Base-by-base conservation (phyloP, 106 monocot genomes). In the Dendrobium catenatum region DNA sequence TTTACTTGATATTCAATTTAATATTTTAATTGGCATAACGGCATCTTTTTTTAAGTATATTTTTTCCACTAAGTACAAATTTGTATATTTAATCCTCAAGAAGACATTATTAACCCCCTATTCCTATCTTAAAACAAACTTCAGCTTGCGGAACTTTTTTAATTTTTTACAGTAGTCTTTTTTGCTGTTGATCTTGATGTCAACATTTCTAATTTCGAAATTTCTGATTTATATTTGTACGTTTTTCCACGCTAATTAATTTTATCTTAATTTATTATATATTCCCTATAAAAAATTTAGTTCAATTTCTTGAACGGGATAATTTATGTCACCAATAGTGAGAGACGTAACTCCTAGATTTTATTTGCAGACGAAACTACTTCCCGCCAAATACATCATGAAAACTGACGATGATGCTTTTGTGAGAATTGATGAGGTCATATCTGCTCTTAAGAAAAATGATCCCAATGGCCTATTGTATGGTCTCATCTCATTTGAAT, bases 371-470 rank as follows among this genome's bases (percentile, higher is more conserved):
- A 89, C 91, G 4, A 89, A 88, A 84, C 77, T 96, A 73, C 68
- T 91, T 29, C 85, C 88, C 61, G 91, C 93, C 20, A 96, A 96
- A 76, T 96, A 88, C 73, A 89, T 96, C 79, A 96, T 96, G 96
- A 96, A 96, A 85, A 93, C 88, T 75, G 96, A 96, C 78, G 96
- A 96, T 80, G 96, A 96, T 86, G 96, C 96, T 22, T 96, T 96
- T 87, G 90, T 94, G 20, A 92, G 97, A 77, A 89, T 98, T 55
- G 97, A 94, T 72, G 90, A 98, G 86, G 87, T 94, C 26, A 66
- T 94, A 31, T 89, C 89, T 55, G 84, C 19, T 58, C 83, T 98
- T 11, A 85, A 88, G 67, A 85, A 72, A 73, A 85, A 55, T 41
- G 80, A 43, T 68, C 31, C 89, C 8, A 51, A 56, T 73, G 91